phyloP scores from a whole-genome alignment of 169 alveolate genomes.

The Besnoitia besnoiti region DNA sequence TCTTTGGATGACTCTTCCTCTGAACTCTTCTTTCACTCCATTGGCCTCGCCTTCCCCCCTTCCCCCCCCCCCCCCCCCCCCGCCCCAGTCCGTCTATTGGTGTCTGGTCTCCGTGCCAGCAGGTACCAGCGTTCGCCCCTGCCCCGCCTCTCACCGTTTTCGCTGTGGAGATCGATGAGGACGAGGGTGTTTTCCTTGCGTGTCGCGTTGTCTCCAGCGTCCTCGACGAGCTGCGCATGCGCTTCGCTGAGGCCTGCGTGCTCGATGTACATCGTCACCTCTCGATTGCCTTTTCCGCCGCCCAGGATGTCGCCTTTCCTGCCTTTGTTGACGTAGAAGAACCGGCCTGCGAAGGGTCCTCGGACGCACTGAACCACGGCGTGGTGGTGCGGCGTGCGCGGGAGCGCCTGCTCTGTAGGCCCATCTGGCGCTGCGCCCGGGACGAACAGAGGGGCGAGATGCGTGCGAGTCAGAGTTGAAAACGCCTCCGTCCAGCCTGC shows the following conservation, averaged over 20 bases:
- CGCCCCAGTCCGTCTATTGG: too few species aligned
- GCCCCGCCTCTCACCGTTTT: too few species aligned
- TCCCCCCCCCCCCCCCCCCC: too few species aligned
- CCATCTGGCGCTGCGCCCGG: constrained; percentile 1
- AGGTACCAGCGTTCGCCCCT: too few species aligned
- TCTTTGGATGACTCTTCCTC: too few species aligned
- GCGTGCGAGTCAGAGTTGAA: neutral
- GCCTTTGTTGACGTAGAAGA: neutral
- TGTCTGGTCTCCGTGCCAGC: too few species aligned
- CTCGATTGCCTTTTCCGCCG: neutral
- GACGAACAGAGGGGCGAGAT: neutral
- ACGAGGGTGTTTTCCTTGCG: neutral
- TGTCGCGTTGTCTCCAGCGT: neutral
- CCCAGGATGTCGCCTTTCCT: neutral
- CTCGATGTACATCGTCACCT: constrained; percentile 17
- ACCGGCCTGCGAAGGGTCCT: constrained; percentile 25
- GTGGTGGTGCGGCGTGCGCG: constrained; percentile 18
- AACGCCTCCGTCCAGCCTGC: neutral
- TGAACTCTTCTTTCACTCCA: too few species aligned
- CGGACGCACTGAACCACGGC: constrained; percentile 11
- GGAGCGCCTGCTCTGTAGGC: neutral
- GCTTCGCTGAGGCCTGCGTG: constrained; percentile 19
- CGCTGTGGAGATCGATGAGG: constrained; percentile 14
- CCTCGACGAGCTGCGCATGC: neutral
- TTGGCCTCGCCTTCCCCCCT: too few species aligned